Conservation (phyloP, 345 rosid species). For the Carallia brachiata region DNA sequence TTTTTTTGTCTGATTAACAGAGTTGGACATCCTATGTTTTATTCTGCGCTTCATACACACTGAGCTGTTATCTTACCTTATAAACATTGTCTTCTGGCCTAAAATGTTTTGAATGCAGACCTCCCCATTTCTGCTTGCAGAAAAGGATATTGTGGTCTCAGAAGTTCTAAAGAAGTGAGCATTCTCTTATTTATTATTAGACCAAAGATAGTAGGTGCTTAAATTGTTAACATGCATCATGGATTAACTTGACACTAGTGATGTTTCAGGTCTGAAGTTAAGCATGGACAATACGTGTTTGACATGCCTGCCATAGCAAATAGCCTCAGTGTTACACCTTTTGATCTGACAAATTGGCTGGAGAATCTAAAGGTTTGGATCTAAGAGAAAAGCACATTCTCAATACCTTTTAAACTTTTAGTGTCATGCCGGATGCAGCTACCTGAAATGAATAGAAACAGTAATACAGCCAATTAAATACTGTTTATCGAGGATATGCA, state of each 20-base stretch:
- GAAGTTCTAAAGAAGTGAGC: constrained; percentile 75
- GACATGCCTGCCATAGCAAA: constrained; percentile 69
- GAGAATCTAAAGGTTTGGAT: constrained; percentile 69
- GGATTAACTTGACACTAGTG: not conserved
- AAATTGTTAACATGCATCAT: too few species aligned
- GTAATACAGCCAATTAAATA: not conserved
- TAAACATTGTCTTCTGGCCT: constrained; percentile 17
- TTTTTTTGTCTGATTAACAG: too few species aligned
- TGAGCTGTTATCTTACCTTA: constrained; percentile 2
- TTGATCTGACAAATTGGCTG: constrained; percentile 57
- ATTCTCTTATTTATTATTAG: too few species aligned
- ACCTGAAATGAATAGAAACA: not conserved
- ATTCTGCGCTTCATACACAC: too few species aligned
- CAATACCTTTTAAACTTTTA: not conserved
- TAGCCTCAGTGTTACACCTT: constrained; percentile 46
- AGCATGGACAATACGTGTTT: constrained; percentile 69
- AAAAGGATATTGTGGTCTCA: constrained; percentile 54
- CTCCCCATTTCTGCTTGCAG: constrained; percentile 67
- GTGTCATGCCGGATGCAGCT: not conserved
- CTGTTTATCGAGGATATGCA: too few species aligned
- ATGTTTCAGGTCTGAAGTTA: constrained; percentile 55
- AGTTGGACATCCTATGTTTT: too few species aligned
- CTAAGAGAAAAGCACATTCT: not conserved
- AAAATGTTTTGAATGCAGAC: constrained; percentile 53
- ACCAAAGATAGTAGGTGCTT: too few species aligned